Evolutionary conservation across 2,329 filamentous ascomycete genomes (phyloP), one percentile per base, ranked within the genome.

Genomic region (Sclerotinia subarctica): DNA sequence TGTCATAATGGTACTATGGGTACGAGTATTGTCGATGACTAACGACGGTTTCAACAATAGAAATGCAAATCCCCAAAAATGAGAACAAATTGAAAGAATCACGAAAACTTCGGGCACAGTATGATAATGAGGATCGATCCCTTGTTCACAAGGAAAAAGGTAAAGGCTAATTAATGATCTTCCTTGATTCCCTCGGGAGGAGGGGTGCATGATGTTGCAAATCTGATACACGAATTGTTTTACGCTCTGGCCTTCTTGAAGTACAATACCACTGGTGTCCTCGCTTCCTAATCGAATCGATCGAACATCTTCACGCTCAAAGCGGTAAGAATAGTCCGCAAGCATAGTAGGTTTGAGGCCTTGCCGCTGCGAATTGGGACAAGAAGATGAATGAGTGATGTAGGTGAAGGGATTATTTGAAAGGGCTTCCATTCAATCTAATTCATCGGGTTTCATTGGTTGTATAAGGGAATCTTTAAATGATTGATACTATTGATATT

Each of bases 31-130:
- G 53, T 59, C 64, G 52, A 59, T 44, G 24, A 59, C 54, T 49
- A 35, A 59, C 54, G 46, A 51, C 29, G 29, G 38, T 35, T 42
- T 49, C 53, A 66, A 66, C 52, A 69, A 71, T 73, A 51, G 69
- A 62, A 56, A 69, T 54, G 65, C 65, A 53, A 69, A 72, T 72
- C 70, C 21, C 11, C 32, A 64, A 59, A 54, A 65, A 46, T 17
- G 47, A 51, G 29, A 62, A 51, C 21, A 26, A 32, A 54, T 54
- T 54, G 49, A 54, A 53, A 42, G 13, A 51, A 51, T 38, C 44
- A 49, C 44, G 26, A 60, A 60, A 60, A 10, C 26, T 24, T 35
- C 42, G 47, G 58, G 44, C 19, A 60, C 19, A 35, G 11, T 24
- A 35, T 26, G 21, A 60, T 60, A 60, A 60, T 60, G 58, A 62